Evolutionary conservation across 2,329 filamentous ascomycete species (phyloP).

Genomic region (Fusarium verticillioides): DNA sequence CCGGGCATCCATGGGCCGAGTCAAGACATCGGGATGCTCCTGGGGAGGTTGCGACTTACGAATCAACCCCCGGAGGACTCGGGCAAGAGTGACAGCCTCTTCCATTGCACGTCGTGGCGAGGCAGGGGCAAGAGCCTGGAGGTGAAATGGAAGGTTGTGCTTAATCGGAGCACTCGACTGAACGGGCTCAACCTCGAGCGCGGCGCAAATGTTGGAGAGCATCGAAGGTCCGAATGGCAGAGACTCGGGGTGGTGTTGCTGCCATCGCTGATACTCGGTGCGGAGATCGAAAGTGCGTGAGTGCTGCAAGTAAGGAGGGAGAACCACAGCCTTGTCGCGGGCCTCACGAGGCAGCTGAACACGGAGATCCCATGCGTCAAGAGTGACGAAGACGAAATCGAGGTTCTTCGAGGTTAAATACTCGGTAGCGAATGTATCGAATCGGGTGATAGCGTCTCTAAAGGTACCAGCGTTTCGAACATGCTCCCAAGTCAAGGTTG

Average conservation of each 20-base stretch:
- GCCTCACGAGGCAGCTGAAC: constrained; percentile 98
- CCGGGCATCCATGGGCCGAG: constrained; percentile 93
- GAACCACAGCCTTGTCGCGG: constrained; percentile 96
- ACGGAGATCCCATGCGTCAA: constrained; percentile 98
- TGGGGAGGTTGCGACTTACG: constrained; percentile 95
- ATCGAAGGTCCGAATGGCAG: constrained; percentile 96
- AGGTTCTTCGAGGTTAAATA: constrained; percentile 90
- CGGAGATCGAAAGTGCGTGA: constrained; percentile 96
- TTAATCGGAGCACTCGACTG: constrained; percentile 98
- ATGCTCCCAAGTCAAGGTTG: constrained; percentile 98
- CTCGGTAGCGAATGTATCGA: constrained; percentile 93
- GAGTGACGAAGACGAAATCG: constrained; percentile 97
- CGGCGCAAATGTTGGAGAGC: constrained; percentile 96
- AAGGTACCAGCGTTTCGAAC: constrained; percentile 97
- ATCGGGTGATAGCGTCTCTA: constrained; percentile 94
- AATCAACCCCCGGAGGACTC: constrained; percentile 91
- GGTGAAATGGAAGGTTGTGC: constrained; percentile 96
- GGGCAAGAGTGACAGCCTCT: constrained; percentile 92
- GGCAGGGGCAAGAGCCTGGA: constrained; percentile 94
- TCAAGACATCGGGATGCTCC: constrained; percentile 94
- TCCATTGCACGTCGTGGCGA: constrained; percentile 97
- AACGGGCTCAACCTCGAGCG: constrained; percentile 96
- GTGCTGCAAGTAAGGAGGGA: constrained; percentile 97
- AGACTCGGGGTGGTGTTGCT: constrained; percentile 97
- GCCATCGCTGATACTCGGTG: constrained; percentile 98